Evolutionary conservation across 495 filamentous ascomycete species (phyloP).

Genomic region (Filosporella fistucella): DNA sequence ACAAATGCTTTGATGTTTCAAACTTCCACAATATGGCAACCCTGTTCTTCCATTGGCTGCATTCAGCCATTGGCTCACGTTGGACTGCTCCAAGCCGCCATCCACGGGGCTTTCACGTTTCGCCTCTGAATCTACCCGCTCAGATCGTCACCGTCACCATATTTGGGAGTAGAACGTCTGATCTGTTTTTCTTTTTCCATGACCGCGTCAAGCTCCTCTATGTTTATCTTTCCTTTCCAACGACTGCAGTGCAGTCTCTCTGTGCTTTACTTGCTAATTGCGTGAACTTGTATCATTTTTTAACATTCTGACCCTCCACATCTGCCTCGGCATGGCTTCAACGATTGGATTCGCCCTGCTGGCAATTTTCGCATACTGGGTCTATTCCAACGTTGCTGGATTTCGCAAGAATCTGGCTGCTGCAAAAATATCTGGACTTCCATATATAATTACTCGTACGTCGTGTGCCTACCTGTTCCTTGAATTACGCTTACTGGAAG

Average conservation of each 20-base stretch:
- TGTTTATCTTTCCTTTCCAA: no score
- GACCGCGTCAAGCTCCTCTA: no score
- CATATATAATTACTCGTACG: conserved; percentile 43
- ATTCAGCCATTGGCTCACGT: no score
- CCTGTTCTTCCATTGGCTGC: no score
- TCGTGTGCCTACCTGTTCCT: conserved; percentile 3
- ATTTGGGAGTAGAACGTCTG: not conserved
- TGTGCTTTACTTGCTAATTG: no score
- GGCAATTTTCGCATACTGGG: not conserved
- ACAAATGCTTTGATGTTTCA: no score
- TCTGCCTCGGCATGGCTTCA: conserved; percentile 3
- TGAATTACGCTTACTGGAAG: not conserved
- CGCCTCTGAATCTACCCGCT: no score
- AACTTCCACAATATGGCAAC: no score
- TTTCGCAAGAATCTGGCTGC: conserved; percentile 34
- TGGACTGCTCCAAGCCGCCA: no score
- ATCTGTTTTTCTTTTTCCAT: no score
- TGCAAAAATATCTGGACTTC: conserved; percentile 38
- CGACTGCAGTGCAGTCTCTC: no score
- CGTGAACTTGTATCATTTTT: not conserved
- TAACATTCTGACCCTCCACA: not conserved
- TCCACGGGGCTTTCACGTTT: no score
- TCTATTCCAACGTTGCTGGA: conserved; percentile 15
- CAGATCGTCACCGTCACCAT: not conserved
- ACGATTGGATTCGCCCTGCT: not conserved